These are phyloP conservation scores for Leccinum imitatum DNA, from an alignment of 768 basidiomycete species.

Conservation along the genomic window DNA sequence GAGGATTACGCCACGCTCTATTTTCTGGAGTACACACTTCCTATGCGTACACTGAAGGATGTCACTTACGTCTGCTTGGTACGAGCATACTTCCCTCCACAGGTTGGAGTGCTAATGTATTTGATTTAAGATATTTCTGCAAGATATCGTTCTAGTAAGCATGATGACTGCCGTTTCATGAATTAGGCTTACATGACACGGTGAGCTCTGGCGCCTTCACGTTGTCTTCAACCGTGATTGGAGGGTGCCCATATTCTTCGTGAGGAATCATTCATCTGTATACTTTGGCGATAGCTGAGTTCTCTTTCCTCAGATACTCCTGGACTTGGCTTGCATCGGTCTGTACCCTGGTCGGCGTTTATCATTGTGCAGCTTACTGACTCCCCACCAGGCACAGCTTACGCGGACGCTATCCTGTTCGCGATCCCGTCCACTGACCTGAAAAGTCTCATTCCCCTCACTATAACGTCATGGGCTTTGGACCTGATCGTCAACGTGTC, in stretches of 20 bases:
- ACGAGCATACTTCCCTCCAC: neutral
- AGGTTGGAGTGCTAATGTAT: neutral
- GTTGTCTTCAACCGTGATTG: conserved; percentile 23
- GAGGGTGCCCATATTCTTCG: conserved; percentile 19
- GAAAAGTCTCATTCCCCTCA: conserved; percentile 7
- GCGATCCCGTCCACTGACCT: conserved; percentile 11
- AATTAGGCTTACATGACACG: neutral
- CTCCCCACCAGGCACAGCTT: conserved; percentile 5
- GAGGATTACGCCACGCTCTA: conserved; percentile 12
- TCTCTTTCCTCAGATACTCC: conserved; percentile 14
- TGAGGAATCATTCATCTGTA: conserved; percentile 1
- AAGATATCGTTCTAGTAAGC: conserved; percentile 19
- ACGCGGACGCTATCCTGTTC: conserved; percentile 12
- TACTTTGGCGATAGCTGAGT: neutral
- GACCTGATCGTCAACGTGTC: conserved; percentile 22
- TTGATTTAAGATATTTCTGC: conserved; percentile 12
- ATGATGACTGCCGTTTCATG: neutral
- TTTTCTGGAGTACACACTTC: conserved; percentile 9
- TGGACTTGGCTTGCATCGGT: conserved; percentile 23
- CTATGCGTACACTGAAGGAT: conserved; percentile 17
- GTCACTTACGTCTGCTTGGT: conserved; percentile 17
- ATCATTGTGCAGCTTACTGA: neutral
- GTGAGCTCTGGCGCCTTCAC: conserved; percentile 26
- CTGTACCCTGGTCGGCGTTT: neutral
- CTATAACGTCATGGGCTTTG: conserved; percentile 17